A percentile compares a stretch with the other conserved stretches of the same genome.
phyloP scores from a whole-genome alignment of 2,329 filamentous ascomycete genomes.

The Conoideocrella luteorostrata region DNA sequence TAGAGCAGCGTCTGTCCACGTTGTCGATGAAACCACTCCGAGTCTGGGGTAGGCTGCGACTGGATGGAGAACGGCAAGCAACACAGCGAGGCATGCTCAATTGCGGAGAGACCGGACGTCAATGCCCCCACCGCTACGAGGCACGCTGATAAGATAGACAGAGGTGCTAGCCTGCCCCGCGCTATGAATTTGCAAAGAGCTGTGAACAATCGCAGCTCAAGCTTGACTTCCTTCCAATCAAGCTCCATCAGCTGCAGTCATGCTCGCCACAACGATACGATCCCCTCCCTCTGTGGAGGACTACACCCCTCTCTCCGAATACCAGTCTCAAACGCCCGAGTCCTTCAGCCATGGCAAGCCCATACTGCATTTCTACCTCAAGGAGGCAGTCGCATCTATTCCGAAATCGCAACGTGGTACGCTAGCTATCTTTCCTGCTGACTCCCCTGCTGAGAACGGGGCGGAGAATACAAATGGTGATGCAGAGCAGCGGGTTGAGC shows the following conservation, averaged over 20 bases:
- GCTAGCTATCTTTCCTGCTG: conserved; percentile 47
- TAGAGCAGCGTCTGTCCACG: no score
- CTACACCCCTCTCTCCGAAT: conserved; percentile 60
- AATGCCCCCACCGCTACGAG: neutral
- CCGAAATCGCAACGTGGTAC: conserved; percentile 46
- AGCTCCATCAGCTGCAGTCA: conserved; percentile 8
- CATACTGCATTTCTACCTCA: conserved; percentile 59
- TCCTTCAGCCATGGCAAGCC: conserved; percentile 67
- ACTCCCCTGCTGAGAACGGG: conserved; percentile 22
- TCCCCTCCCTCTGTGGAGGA: conserved; percentile 49
- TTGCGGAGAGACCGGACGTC: no score
- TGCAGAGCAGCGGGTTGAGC: conserved; percentile 34
- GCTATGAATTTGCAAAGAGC: conserved; percentile 1
- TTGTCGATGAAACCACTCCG: no score
- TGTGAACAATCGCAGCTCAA: neutral
- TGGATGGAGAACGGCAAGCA: no score
- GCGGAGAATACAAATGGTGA: conserved; percentile 22
- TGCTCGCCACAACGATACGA: conserved; percentile 49
- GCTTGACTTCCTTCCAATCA: neutral
- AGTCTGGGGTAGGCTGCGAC: no score
- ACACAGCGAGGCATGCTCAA: no score
- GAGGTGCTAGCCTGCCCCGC: neutral
- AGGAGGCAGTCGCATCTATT: conserved; percentile 51
- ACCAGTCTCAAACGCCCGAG: conserved; percentile 65
- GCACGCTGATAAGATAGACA: neutral